Evolutionary conservation across 2,329 filamentous ascomycete genomes (phyloP).

Genomic region (Talaromyces sp.): DNA sequence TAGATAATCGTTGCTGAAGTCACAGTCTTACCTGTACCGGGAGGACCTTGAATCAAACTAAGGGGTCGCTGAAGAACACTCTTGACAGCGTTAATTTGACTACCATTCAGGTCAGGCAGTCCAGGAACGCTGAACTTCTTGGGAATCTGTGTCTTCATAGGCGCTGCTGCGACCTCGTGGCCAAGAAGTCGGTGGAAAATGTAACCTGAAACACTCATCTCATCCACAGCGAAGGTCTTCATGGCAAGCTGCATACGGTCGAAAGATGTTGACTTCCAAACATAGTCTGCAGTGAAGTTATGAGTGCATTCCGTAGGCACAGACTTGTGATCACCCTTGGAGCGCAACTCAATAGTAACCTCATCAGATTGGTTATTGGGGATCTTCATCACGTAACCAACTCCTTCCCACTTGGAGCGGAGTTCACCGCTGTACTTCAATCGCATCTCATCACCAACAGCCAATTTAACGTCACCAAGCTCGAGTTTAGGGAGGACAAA

Average conservation of each 20-base stretch:
- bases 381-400: slow-evolving; percentile 98
- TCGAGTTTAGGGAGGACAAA: slow-evolving; percentile 97
- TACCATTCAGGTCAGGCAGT: slow-evolving; percentile 90
- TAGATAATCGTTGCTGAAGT: slow-evolving; percentile 99
- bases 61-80: slow-evolving; percentile 90
- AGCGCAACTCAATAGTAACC: slow-evolving; percentile 90
- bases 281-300: slow-evolving; percentile 98
- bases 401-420: slow-evolving; percentile 90
- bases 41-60: slow-evolving; percentile 94
- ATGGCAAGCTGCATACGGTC: slow-evolving; percentile 99
- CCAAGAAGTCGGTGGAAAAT: slow-evolving; percentile 97
- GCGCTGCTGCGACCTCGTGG: slow-evolving; percentile 89
- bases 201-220: slow-evolving; percentile 97
- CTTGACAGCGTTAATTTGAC: slow-evolving; percentile 95
- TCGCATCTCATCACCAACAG: slow-evolving; percentile 97
- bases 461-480: slow-evolving; percentile 94
- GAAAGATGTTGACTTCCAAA: slow-evolving; percentile 99
- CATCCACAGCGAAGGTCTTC: slow-evolving; percentile 98
- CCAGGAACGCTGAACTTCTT: slow-evolving; percentile 97
- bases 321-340: slow-evolving; percentile 93
- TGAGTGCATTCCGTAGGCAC: slow-evolving; percentile 95
- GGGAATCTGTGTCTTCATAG: slow-evolving; percentile 93
- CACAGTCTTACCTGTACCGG: slow-evolving; percentile 96
- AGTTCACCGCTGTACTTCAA: slow-evolving; percentile 95
- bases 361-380: slow-evolving; percentile 99